Evolutionary conservation across 2,329 filamentous ascomycete species (phyloP).

Genomic region (Teratosphaeria viscida): DNA sequence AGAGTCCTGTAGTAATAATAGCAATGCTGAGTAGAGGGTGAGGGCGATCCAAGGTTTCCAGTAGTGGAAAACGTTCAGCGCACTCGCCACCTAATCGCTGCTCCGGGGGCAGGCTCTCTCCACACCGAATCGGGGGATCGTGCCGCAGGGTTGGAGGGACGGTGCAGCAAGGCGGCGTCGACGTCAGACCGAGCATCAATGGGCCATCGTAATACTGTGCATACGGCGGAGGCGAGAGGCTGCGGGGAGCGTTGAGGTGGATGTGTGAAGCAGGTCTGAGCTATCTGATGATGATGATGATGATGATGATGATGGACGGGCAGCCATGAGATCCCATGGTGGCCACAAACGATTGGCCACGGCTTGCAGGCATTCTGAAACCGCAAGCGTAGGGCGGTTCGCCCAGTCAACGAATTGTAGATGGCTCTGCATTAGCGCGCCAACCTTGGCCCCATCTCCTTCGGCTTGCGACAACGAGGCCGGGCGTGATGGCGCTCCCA

Average conservation of each 20-base stretch:
- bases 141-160: not conserved
- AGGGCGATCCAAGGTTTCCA: not conserved
- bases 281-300: not conserved
- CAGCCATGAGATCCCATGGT: not conserved
- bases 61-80: not conserved
- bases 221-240: not conserved
- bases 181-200: not conserved
- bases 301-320: not conserved
- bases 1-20: not conserved
- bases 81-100: not conserved
- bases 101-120: not conserved
- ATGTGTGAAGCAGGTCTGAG: not conserved
- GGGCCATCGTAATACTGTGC: not conserved
- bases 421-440: constrained; percentile 6
- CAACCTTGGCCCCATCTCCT: constrained; percentile 1
- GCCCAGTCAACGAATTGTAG: not conserved
- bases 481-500: not conserved
- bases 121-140: not conserved
- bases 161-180: not conserved
- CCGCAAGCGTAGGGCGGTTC: not conserved
- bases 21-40: not conserved
- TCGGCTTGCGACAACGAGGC: not conserved
- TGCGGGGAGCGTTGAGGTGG: not conserved
- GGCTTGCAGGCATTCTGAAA: not conserved
- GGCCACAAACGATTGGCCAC: not conserved